phyloP scores from a whole-genome alignment of 2,329 filamentous ascomycete species.

The Microdochium nivale region DNA sequence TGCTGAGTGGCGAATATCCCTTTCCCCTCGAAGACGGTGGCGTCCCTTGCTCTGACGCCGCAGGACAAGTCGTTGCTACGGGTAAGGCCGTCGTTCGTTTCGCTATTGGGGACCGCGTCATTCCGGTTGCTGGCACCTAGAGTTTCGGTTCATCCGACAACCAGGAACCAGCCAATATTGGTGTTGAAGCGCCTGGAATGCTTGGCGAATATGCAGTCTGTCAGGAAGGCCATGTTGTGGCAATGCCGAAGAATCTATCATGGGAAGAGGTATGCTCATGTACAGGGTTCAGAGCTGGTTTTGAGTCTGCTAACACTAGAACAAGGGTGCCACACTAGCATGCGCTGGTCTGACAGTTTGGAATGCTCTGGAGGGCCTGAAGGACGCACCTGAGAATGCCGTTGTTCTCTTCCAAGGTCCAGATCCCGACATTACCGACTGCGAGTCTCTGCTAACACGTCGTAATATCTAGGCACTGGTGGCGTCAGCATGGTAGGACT shows the following conservation, averaged over 20 bases:
- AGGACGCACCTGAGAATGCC: background rate
- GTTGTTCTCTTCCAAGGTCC: slow-evolving; percentile 3
- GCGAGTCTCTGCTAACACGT: too few species aligned
- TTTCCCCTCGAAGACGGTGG: slow-evolving; percentile 5
- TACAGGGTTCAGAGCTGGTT: background rate
- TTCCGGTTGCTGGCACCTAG: slow-evolving; percentile 5
- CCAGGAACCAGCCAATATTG: slow-evolving; percentile 1
- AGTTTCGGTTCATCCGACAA: slow-evolving; percentile 5
- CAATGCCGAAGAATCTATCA: slow-evolving; percentile 10
- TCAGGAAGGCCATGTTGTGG: slow-evolving; percentile 8
- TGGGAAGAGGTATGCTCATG: slow-evolving; percentile 12
- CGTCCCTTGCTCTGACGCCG: slow-evolving; percentile 11
- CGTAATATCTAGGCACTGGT: slow-evolving; percentile 11
- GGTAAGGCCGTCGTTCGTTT: slow-evolving; percentile 11
- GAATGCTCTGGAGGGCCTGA: slow-evolving; percentile 7
- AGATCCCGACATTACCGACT: background rate
- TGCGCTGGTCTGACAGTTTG: slow-evolving; percentile 14
- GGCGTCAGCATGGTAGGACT: slow-evolving; percentile 18
- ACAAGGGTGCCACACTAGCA: slow-evolving; percentile 9
- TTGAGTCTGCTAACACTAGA: too few species aligned
- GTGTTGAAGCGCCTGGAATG: slow-evolving; percentile 10
- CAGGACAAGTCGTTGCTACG: slow-evolving; percentile 13
- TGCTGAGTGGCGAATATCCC: slow-evolving; percentile 16
- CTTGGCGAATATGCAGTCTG: slow-evolving; percentile 13
- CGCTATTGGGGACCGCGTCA: slow-evolving; percentile 12